Conservation (phyloP, 768 basidiomycete species). For the Dacryopinax primogenitus region DNA sequence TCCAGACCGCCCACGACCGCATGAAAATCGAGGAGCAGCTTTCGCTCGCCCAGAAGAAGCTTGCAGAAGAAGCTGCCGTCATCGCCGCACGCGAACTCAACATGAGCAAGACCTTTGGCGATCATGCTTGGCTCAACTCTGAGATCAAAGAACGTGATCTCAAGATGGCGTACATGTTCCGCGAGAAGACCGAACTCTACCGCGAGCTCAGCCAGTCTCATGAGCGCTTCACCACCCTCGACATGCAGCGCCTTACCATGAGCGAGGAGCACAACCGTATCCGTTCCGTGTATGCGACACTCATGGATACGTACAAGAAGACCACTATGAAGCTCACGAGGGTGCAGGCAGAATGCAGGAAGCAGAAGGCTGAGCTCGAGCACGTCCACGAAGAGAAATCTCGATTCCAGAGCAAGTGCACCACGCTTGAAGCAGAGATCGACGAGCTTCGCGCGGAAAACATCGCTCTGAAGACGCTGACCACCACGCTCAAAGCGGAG, state of each 20-base stretch:
- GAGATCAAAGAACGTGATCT: slow-evolving; percentile 4
- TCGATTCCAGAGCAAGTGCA: background rate
- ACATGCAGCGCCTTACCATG: background rate
- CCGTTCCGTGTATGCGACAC: background rate
- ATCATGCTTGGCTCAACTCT: background rate
- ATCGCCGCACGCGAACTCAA: background rate
- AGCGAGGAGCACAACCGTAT: background rate
- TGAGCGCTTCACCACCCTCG: background rate
- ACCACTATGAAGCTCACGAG: background rate
- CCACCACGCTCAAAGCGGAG: background rate
- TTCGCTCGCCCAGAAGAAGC: background rate
- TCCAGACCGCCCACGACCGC: background rate
- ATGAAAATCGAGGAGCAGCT: background rate
- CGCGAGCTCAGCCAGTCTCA: background rate
- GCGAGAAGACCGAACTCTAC: background rate
- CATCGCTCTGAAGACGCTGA: background rate
- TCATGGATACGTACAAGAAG: background rate
- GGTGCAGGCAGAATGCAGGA: background rate
- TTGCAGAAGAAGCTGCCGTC: background rate
- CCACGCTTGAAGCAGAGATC: background rate
- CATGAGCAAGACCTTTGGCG: background rate
- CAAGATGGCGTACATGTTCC: background rate
- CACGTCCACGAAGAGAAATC: background rate
- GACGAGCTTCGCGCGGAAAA: background rate
- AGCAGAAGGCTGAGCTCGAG: background rate